Evolutionary conservation across 305 asterid species (phyloP), one percentile per base, ranked within the genome.

Genomic region (Ilex paraguariensis): DNA sequence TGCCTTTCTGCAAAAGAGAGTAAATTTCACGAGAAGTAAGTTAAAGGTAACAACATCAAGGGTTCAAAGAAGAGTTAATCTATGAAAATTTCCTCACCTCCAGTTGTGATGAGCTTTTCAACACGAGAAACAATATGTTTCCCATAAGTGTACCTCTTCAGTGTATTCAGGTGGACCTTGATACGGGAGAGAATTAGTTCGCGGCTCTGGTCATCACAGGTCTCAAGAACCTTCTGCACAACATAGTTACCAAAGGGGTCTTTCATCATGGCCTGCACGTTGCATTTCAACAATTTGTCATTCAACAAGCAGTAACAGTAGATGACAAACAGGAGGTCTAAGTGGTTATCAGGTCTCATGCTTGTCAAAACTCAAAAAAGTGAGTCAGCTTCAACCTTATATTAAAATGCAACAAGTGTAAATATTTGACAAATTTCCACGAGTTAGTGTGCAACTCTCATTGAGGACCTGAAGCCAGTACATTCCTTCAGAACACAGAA

Each of bases 181-280:
- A 91, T 85, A 30, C 96, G 92, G 13, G 95, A 83, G 61, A 88
- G 77, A 56, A 88, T 83, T 33, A 88, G 62, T 73, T 84, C 92
- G 1, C 89, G 86, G 71, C 79, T 83, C 17, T 69, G 77, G 31
- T 83, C 88, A 62, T 88, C 94, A 55, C 95, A 91, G 1, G 90
- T 88, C 80, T 88, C 95, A 2, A 91, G 87, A 15, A 86, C 92
- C 70, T 87, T 88, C 76, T 88, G 96, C 54, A 88, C 96, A 2
- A 91, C 96, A 60, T 86, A 91, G 82, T 91, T 91, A 17, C 92
- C 96, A 31, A 88, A 88, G 30, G 87, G 98, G 65, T 88, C 96
- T 79, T 91, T 91, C 98, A 88, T 91, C 98, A 88, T 91, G 53
- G 84, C 95, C 98, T 91, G 82, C 66, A 70, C 62, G 52, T 60